Conservation (phyloP, 1,139 yeast species). For the Geotrichum fermentans region DNA sequence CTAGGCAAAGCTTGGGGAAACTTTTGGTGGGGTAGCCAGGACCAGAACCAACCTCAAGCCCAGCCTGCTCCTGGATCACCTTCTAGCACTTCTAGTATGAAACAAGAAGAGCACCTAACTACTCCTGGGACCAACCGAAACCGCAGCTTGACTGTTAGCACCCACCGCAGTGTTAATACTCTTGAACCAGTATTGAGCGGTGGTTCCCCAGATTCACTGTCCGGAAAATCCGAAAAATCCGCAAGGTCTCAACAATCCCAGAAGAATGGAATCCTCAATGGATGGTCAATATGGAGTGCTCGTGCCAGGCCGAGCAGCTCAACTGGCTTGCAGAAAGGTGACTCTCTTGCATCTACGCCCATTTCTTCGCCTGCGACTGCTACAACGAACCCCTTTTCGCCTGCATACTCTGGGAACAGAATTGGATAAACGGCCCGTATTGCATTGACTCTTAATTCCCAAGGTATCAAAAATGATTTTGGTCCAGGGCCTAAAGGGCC, state of each 20-base stretch:
- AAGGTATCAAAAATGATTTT: too few species aligned
- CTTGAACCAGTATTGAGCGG: too few species aligned
- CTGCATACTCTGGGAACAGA: background rate
- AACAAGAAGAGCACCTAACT: too few species aligned
- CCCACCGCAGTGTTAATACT: too few species aligned
- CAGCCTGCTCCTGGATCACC: background rate
- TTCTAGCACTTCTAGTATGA: too few species aligned
- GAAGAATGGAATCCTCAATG: slow-evolving; percentile 7
- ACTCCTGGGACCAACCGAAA: background rate
- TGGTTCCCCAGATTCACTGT: too few species aligned
- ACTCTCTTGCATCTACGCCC: background rate
- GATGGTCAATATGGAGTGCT: slow-evolving; percentile 20
- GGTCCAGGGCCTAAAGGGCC: too few species aligned
- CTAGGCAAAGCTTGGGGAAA: slow-evolving; percentile 14
- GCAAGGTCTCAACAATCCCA: too few species aligned
- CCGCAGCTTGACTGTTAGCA: too few species aligned
- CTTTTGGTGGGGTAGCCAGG: slow-evolving; percentile 17
- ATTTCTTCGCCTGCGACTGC: background rate
- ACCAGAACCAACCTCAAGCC: background rate
- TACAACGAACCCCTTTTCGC: background rate
- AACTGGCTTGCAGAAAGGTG: background rate
- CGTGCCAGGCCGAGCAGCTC: background rate
- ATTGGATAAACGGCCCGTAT: too few species aligned
- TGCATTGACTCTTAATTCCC: too few species aligned
- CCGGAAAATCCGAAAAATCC: too few species aligned